phyloP scores from a whole-genome alignment of 805 yeast species.

The Kuraishia cidri region DNA sequence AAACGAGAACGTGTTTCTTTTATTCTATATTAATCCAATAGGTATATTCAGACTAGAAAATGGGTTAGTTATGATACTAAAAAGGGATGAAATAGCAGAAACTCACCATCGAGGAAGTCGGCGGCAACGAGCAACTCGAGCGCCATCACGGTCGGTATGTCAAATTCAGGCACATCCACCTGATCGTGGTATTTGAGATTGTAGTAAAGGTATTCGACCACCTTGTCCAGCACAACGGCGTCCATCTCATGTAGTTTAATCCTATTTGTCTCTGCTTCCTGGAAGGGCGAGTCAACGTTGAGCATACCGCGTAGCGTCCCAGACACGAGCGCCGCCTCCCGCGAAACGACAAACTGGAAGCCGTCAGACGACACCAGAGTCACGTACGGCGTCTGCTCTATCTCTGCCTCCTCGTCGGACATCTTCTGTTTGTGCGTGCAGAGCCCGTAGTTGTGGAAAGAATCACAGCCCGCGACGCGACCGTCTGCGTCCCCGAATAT shows the following conservation, averaged over 20 bases:
- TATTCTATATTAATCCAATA: too few species aligned
- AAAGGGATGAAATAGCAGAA: too few species aligned
- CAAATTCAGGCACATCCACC: conserved; percentile 73
- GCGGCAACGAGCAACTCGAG: conserved; percentile 88
- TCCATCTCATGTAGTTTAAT: conserved; percentile 58
- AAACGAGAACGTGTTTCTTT: too few species aligned
- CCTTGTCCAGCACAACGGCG: conserved; percentile 63
- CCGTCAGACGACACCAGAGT: conserved; percentile 71
- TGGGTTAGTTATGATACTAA: too few species aligned
- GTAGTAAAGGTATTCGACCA: conserved; percentile 80
- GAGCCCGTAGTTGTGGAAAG: too few species aligned
- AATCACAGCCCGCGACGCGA: too few species aligned
- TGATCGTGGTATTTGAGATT: conserved; percentile 57
- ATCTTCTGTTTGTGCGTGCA: conserved; percentile 4
- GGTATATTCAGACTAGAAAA: too few species aligned
- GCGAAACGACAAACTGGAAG: conserved; percentile 47
- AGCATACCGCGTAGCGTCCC: conserved; percentile 56
- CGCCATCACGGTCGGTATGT: conserved; percentile 90
- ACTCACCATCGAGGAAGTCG: conserved; percentile 66
- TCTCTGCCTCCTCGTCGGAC: conserved; percentile 14
- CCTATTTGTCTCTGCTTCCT: conserved; percentile 47
- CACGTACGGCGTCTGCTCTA: conserved; percentile 27
- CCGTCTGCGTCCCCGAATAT: too few species aligned
- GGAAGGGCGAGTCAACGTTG: conserved; percentile 32
- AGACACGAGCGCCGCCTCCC: conserved; percentile 71